Evolutionary conservation across 2,329 filamentous ascomycete species (phyloP).

Genomic region (Cladosporium sp.): DNA sequence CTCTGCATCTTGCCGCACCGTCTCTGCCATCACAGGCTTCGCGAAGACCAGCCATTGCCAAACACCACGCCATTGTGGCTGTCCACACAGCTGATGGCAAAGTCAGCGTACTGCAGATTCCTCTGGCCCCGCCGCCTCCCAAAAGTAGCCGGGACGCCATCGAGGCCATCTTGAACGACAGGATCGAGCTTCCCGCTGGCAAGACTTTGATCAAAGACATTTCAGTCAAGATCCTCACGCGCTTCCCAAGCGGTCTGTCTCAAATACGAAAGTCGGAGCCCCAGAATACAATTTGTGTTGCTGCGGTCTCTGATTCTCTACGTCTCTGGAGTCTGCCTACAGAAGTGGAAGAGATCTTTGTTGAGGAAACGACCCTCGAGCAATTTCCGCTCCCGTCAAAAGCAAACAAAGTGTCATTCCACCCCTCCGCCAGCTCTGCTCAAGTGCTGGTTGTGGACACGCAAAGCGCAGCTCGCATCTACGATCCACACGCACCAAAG

Average conservation of each 20-base stretch:
- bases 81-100: conserved; percentile 55
- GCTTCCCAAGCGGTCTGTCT: not conserved
- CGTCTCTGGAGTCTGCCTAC: conserved; percentile 23
- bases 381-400: conserved; percentile 17
- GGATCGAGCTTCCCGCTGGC: conserved; percentile 5
- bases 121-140: conserved; percentile 46
- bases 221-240: conserved; percentile 14
- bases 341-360: conserved; percentile 17
- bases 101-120: conserved; percentile 52
- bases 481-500: conserved; percentile 41
- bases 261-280: not conserved
- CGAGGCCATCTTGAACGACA: conserved; percentile 18
- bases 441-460: conserved; percentile 52
- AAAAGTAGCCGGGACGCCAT: conserved; percentile 28
- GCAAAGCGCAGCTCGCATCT: conserved; percentile 54
- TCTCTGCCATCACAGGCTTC: conserved; percentile 11
- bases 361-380: conserved; percentile 15
- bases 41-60: conserved; percentile 27
- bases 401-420: conserved; percentile 21
- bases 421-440: conserved; percentile 22
- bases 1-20: conserved; percentile 51
- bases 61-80: conserved; percentile 41
- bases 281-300: conserved; percentile 13
- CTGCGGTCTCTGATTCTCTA: conserved; percentile 17
- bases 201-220: conserved; percentile 14